A percentile compares a stretch with the other conserved stretches of the same genome.
Conservation (phyloP, 2,329 filamentous ascomycete species). For the Colletotrichum sp. region DNA sequence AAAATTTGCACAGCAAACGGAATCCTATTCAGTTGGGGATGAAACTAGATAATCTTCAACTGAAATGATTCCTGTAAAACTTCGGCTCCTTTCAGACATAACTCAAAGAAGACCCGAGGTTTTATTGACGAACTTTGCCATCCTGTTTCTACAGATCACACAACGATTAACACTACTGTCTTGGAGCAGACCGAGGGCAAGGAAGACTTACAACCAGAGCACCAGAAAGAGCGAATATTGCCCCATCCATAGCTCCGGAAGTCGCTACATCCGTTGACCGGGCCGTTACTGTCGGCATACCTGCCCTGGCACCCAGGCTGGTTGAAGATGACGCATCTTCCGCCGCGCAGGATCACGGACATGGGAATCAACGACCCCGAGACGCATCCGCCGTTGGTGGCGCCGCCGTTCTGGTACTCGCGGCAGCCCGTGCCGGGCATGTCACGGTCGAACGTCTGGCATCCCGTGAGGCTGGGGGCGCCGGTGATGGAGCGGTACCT, state of each 20-base stretch:
- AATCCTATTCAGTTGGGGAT: too few species aligned
- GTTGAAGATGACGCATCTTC: background rate
- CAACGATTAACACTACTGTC: fast-evolving
- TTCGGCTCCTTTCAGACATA: too few species aligned
- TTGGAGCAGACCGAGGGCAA: background rate
- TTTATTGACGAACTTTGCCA: background rate
- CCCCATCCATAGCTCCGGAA: background rate
- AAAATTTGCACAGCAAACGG: too few species aligned
- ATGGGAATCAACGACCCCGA: background rate
- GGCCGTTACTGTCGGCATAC: background rate
- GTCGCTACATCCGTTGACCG: background rate
- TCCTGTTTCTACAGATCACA: background rate
- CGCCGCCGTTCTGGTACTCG: background rate
- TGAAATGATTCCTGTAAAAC: too few species aligned
- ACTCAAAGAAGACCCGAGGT: too few species aligned
- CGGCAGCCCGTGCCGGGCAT: background rate
- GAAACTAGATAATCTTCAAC: too few species aligned
- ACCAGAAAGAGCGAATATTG: background rate
- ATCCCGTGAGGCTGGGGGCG: background rate
- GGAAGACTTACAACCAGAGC: background rate
- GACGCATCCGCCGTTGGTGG: background rate
- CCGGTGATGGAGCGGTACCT: background rate
- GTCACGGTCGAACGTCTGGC: background rate
- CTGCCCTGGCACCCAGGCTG: background rate
- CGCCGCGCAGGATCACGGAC: background rate